Evolutionary conservation across 2,329 filamentous ascomycete genomes (phyloP).

Genomic region (Furcasterigmium sp.): DNA sequence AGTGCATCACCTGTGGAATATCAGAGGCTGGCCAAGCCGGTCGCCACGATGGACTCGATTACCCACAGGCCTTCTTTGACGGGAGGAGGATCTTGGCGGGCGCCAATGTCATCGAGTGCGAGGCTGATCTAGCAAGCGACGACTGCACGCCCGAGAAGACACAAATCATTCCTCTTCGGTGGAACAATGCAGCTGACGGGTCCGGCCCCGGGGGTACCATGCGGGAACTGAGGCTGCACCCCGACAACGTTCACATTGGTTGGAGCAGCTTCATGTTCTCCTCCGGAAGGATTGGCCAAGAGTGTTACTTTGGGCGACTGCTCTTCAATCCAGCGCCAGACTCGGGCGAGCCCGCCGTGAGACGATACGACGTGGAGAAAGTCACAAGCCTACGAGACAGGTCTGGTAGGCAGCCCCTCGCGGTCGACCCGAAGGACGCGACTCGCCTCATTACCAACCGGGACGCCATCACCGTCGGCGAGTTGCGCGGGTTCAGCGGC

Average conservation of each 20-base stretch:
- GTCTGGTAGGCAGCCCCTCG: constrained; percentile 15
- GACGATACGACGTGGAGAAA: constrained; percentile 28
- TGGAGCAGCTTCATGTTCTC: constrained; percentile 29
- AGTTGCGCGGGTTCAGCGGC: constrained; percentile 35
- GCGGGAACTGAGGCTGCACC: constrained; percentile 39
- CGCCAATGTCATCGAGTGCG: constrained; percentile 30
- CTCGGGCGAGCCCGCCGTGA: constrained; percentile 18
- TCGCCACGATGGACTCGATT: constrained; percentile 20
- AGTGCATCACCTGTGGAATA: constrained; percentile 39
- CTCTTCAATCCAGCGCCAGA: constrained; percentile 29
- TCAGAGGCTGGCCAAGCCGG: constrained; percentile 12
- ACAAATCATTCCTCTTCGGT: constrained; percentile 34
- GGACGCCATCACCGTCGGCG: constrained; percentile 26
- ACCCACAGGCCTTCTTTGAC: constrained; percentile 36
- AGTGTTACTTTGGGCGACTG: constrained; percentile 24
- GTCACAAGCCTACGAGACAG: constrained; percentile 20
- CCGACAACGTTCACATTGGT: constrained; percentile 36
- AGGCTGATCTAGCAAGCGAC: constrained; percentile 19
- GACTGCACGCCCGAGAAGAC: constrained; percentile 28
- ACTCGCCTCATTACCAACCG: constrained; percentile 13
- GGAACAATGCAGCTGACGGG: constrained; percentile 25
- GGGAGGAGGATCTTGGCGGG: constrained; percentile 28
- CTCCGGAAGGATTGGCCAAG: constrained; percentile 9
- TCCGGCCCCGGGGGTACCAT: constrained; percentile 23
- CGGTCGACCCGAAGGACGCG: constrained; percentile 16